A percentile compares a stretch with the other conserved stretches of the same genome.
These are phyloP conservation scores for Carpinus viminea DNA, from an alignment of 306 rosid genomes.

Conservation along the genomic window DNA sequence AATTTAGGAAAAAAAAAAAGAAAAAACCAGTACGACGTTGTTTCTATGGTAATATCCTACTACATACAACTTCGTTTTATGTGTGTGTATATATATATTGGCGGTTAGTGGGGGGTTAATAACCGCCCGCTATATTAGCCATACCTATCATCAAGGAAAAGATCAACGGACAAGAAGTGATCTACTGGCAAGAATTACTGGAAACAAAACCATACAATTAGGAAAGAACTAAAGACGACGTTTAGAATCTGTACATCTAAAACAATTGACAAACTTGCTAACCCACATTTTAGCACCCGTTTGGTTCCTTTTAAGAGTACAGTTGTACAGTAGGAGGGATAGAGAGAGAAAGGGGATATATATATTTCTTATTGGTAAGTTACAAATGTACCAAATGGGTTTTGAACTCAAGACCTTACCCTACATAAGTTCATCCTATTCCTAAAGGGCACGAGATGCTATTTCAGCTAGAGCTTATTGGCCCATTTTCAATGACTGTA, in stretches of 20 bases:
- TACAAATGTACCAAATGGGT: too few species aligned
- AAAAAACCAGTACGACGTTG: too few species aligned
- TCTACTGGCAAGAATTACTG: not conserved
- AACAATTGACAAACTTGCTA: not conserved
- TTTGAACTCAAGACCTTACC: not conserved
- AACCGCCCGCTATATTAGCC: too few species aligned
- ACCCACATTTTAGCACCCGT: not conserved
- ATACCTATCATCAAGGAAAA: not conserved
- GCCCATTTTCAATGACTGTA: not conserved
- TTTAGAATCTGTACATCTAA: not conserved
- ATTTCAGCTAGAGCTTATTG: not conserved
- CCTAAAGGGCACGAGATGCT: not conserved
- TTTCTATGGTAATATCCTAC: too few species aligned
- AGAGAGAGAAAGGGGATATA: not conserved
- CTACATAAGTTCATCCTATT: not conserved
- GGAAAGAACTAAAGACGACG: not conserved
- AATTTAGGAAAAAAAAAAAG: too few species aligned
- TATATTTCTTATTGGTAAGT: not conserved
- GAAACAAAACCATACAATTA: not conserved
- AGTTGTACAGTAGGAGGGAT: not conserved
- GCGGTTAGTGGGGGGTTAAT: too few species aligned
- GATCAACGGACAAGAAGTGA: not conserved
- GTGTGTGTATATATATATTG: too few species aligned
- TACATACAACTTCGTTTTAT: too few species aligned
- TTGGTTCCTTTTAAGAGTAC: not conserved